Conservation (phyloP, 768 basidiomycete species). For the Podaxis sp. region DNA sequence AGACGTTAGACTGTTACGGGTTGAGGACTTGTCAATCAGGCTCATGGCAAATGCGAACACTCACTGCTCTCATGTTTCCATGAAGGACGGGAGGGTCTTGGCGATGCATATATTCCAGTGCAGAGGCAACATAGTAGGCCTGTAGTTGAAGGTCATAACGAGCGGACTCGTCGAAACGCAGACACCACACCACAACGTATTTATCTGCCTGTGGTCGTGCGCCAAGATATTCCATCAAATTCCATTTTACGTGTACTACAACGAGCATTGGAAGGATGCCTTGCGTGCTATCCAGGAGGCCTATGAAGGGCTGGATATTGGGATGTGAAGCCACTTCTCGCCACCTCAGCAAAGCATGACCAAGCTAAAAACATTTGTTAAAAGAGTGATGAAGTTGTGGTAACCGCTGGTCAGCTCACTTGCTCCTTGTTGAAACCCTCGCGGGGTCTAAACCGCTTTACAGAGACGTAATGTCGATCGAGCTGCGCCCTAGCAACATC, state of each 20-base stretch:
- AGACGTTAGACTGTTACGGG: not conserved
- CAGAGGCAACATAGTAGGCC: not conserved
- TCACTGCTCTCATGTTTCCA: slow-evolving; percentile 1
- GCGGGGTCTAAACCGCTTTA: not conserved
- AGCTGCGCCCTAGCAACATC: too few relatives aligned
- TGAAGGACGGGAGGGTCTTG: not conserved
- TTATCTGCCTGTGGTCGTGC: not conserved
- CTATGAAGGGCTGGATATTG: not conserved
- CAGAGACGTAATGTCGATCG: too few relatives aligned
- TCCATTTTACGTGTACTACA: not conserved
- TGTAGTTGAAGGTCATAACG: not conserved
- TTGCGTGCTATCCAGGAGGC: not conserved
- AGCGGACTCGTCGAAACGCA: not conserved
- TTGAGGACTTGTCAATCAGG: too few relatives aligned
- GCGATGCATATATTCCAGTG: not conserved
- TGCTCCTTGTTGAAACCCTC: not conserved
- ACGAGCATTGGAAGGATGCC: not conserved
- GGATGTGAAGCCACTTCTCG: not conserved
- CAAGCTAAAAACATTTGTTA: not conserved
- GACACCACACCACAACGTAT: not conserved
- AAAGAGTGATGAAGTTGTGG: too few relatives aligned
- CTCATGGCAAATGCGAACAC: not conserved
- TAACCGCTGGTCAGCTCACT: too few relatives aligned
- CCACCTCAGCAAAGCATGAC: not conserved
- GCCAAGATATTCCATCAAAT: not conserved